Conservation (phyloP, 805 yeast species). For the Yamadazyma philogaea region DNA sequence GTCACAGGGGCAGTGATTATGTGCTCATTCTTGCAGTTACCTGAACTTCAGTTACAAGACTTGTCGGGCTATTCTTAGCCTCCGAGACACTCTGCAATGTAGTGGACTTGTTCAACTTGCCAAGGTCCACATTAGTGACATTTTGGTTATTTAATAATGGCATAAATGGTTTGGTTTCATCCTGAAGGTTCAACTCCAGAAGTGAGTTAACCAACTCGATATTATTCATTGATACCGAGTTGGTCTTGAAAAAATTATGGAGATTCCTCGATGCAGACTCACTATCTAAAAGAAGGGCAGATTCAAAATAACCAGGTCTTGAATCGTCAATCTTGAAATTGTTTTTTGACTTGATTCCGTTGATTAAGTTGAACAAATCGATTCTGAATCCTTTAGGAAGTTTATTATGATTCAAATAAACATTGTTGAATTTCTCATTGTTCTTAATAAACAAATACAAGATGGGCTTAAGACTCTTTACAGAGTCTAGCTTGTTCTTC, state of each 20-base stretch:
- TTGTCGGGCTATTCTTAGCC: conserved; percentile 26
- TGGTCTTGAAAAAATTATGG: conserved; percentile 28
- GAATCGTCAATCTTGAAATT: conserved; percentile 55
- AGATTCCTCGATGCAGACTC: conserved; percentile 45
- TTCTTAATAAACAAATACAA: conserved; percentile 29
- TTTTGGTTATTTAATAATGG: conserved; percentile 17
- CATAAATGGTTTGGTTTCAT: conserved; percentile 9
- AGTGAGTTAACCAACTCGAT: conserved; percentile 9
- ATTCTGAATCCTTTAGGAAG: conserved; percentile 48
- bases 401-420: conserved; percentile 40
- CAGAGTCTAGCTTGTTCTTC: conserved; percentile 40
- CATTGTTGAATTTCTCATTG: conserved; percentile 36
- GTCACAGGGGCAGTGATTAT: conserved; percentile 6
- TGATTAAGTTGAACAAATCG: conserved; percentile 54
- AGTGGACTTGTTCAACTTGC: conserved; percentile 28
- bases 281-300: conserved; percentile 50
- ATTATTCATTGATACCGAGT: conserved; percentile 5
- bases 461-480: conserved; percentile 33
- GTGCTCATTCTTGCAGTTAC: conserved; percentile 42
- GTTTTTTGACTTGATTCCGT: conserved; percentile 50
- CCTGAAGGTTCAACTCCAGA: conserved; percentile 11
- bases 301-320: conserved; percentile 59
- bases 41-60: conserved; percentile 39
- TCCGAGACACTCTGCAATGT: conserved; percentile 22
- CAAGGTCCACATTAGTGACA: conserved; percentile 9